Evolutionary conservation across 192 early-diverging fungal genomes (phyloP).

Genomic region (Umbelopsis sp.): DNA sequence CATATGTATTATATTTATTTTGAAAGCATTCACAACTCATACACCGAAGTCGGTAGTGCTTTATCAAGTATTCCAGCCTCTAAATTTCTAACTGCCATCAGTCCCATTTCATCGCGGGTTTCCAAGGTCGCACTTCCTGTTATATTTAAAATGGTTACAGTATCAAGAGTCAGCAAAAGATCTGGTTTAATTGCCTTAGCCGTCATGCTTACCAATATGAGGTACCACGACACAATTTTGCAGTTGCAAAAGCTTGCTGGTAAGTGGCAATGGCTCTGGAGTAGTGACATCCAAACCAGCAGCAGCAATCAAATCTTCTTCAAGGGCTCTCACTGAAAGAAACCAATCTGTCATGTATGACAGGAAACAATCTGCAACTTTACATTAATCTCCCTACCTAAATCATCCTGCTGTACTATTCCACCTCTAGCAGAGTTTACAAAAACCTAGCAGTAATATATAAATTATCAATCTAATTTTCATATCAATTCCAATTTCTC

Average conservation of each 20-base stretch:
- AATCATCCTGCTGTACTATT: conserved; percentile 74
- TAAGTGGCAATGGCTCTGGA: conserved; percentile 76
- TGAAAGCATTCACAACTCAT: neutral
- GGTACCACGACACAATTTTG: conserved; percentile 74
- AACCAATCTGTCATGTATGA: neutral
- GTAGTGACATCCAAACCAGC: conserved; percentile 88
- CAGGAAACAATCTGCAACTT: too few species aligned
- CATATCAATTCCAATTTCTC: neutral
- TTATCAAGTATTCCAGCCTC: neutral
- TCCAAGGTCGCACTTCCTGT: conserved; percentile 76
- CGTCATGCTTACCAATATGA: conserved; percentile 62
- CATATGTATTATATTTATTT: neutral
- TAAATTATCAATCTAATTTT: neutral
- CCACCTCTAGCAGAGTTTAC: conserved; percentile 83
- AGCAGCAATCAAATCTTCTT: conserved; percentile 55
- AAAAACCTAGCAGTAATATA: conserved; percentile 52
- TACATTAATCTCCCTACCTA: conserved; percentile 18
- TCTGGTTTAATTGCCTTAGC: neutral
- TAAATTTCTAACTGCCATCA: conserved; percentile 7
- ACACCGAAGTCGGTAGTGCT: neutral
- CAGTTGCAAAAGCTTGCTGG: conserved; percentile 62
- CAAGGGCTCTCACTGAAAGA: conserved; percentile 61
- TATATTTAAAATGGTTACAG: neutral
- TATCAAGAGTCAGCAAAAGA: neutral
- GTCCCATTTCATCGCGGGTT: conserved; percentile 77